Evolutionary conservation across 2,329 filamentous ascomycete species (phyloP), one percentile per base, ranked within the genome.

Genomic region (Leptoxyphium fumago): DNA sequence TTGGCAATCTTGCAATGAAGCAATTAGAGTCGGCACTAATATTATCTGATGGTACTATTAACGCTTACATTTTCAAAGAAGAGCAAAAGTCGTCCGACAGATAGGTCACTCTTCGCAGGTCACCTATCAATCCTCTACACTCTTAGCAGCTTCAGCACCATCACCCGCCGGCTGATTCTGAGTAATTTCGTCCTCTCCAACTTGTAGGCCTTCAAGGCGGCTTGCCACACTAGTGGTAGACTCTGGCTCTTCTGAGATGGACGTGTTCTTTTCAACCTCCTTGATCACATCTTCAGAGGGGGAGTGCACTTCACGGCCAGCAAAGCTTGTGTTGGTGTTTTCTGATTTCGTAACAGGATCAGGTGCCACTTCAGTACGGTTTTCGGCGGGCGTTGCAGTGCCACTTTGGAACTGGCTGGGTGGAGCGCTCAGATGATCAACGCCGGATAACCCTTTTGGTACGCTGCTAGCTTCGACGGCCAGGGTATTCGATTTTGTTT

Each of bases 71-170:
- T 26, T 3, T 26, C 21, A 7, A 26, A 26, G 21, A 26, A 26
- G n/a, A 26, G 21, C 21, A 26, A 26, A 26, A 26, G 21, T 26
- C 21, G 21, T 26, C 21, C 21, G 21, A 26, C 21, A 7, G 21
- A 26, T 7, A 26, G 7, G 21, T 7, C 21, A 26, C 34, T 17
- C 34, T 38, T 17, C 13, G 9, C 34, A n/a, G 13, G 34, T n/a
- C 34, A n/a, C 34, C 3, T 3, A 7, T 52, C 42, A 65, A 43
- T 65, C 62, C 44, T 64, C 55, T 4, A 64, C 63, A 44, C 61
- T 64, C 43, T 57, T 57, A 9, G 55, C 54, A 2, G 61, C 63
- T 43, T 55, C 50, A n/a, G 52, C 54, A 2, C 45, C 51, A 32
- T 57, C 52, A 26, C 52, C 54, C 2, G 54, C 50, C n/a, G 47